Base-by-base conservation (phyloP, 768 basidiomycete genomes). In the Psilocybe sp. region DNA sequence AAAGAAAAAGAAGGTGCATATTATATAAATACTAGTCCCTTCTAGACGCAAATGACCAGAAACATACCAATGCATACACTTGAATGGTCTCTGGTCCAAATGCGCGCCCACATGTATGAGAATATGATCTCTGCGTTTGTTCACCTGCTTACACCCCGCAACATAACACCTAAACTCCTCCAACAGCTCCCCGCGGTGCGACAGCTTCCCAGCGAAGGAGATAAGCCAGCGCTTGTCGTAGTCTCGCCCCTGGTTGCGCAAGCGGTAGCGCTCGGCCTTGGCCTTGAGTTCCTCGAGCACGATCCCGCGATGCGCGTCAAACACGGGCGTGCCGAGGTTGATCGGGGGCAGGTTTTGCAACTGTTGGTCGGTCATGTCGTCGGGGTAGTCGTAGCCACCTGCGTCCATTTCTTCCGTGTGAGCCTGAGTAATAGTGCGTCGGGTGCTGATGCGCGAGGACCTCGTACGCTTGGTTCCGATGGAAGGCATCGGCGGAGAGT, bases 91-190 rank as follows among this genome's bases (percentile, higher is more conserved):
- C 57, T 87, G 82, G 51, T 85, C 81, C 44, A 89, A 73, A 60
- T 89, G 87, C 14, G 82, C 81, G 28, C 86, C 85, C 31, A 89
- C 76, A 52, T 89, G 87, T 34, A 85, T 85, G 28, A 87, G 62
- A 53, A 89, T 89, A 54, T 89, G 87, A 60, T 89, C 87, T 47
- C 82, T 71, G 49, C 87, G 74, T 64, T 83, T 87, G 71, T 89
- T 89, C 47, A 68, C 73, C 61, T 89, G 86, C 20, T 70, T 64
- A 62, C 87, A 89, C 7, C 82, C 86, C 16, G 70, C 56, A 37
- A 89, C 68, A 57, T 89, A 89, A 58, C 87, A 89, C 34, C 86
- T 75, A 56, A 79, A 88, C 37, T 86, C 79, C 9, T 75, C 69
- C 15, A 83, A 61, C 10, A 78, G 70, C 57, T 82, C 77, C 6